Conservation (phyloP, 176 grass and related monocot species). For the Metroxylon sagu region DNA sequence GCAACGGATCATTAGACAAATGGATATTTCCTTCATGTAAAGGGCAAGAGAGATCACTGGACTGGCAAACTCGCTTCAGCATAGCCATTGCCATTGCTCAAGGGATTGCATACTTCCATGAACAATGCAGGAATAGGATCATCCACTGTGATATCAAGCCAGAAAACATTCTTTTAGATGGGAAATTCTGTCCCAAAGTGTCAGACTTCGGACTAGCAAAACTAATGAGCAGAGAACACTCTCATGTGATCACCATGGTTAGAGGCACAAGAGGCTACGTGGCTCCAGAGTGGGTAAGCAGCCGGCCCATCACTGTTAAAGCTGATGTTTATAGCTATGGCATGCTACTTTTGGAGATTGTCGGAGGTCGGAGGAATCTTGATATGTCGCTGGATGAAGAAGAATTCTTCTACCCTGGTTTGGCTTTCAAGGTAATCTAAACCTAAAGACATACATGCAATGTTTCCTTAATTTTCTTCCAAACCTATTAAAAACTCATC, state of each 20-base stretch:
- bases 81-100: constrained; percentile 8
- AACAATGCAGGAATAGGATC: too few relatives aligned
- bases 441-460: too few relatives aligned
- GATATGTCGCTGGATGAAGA: background rate
- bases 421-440: constrained; percentile 12
- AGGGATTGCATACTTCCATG: background rate
- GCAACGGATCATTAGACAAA: constrained; percentile 7
- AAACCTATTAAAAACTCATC: too few relatives aligned
- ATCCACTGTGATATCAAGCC: too few relatives aligned
- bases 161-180: background rate
- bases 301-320: constrained; percentile 10
- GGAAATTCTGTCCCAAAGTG: constrained; percentile 14
- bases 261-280: constrained; percentile 14
- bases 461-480: too few relatives aligned
- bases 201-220: constrained; percentile 13
- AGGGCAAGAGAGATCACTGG: background rate
- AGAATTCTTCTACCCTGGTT: constrained; percentile 15
- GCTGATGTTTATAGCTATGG: constrained; percentile 11
- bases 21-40: constrained; percentile 8
- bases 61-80: constrained; percentile 10
- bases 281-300: constrained; percentile 16
- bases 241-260: constrained; percentile 12
- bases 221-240: constrained; percentile 13
- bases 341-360: constrained; percentile 11
- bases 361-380: constrained; percentile 11